Conservation (phyloP, 495 filamentous ascomycete species). For the Emericellopsis terricola region DNA sequence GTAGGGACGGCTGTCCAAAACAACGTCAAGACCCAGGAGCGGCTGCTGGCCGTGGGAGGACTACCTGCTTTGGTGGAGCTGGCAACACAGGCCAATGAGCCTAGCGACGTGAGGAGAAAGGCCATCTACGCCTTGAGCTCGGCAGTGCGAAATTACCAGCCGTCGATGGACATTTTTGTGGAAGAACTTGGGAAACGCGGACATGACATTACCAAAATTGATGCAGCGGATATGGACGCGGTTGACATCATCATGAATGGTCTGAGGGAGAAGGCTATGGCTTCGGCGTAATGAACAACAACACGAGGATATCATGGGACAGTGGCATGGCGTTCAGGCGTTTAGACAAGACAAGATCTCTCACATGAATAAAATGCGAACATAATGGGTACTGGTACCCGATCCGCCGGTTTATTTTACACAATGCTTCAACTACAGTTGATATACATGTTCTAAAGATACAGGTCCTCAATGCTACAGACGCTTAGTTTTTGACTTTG, state of each 20-base stretch:
- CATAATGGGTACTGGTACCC: background rate
- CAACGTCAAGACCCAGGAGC: slow-evolving; percentile 68
- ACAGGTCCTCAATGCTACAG: too few species aligned
- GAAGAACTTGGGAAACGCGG: slow-evolving; percentile 37
- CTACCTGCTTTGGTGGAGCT: slow-evolving; percentile 50
- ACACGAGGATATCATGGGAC: background rate
- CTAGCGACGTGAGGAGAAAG: slow-evolving; percentile 56
- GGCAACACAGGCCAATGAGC: slow-evolving; percentile 35
- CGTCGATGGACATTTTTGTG: slow-evolving; percentile 45
- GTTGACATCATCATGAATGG: slow-evolving; percentile 55
- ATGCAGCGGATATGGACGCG: slow-evolving; percentile 71
- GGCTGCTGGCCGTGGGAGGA: slow-evolving; percentile 50
- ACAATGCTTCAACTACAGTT: background rate
- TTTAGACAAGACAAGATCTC: too few species aligned
- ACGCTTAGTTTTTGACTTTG: too few species aligned
- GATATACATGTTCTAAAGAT: slow-evolving; percentile 2
- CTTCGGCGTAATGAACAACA: background rate
- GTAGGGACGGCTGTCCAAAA: slow-evolving; percentile 91
- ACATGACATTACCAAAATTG: slow-evolving; percentile 29
- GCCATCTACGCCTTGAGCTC: slow-evolving; percentile 74
- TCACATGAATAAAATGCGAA: background rate
- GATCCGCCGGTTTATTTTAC: background rate
- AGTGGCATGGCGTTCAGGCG: background rate
- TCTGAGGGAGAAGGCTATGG: slow-evolving; percentile 33
- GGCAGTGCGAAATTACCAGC: slow-evolving; percentile 72